Evolutionary conservation across 2,329 filamentous ascomycete species (phyloP).

Genomic region (Ascocoryne sarcoides): DNA sequence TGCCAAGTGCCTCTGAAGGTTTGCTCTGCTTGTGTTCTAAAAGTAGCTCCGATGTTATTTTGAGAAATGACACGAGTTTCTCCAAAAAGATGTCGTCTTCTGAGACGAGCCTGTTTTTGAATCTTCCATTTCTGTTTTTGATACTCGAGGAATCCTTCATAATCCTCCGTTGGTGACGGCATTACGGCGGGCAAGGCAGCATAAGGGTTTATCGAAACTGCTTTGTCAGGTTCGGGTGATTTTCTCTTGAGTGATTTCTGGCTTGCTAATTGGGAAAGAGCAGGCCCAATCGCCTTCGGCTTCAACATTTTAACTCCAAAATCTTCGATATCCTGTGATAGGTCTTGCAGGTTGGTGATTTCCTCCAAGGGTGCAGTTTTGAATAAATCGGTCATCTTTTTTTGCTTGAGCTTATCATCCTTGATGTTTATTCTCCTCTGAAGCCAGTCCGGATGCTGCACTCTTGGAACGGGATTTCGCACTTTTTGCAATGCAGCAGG

Average conservation of each 20-base stretch:
- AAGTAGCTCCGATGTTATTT: constrained; percentile 57
- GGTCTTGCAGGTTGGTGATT: constrained; percentile 55
- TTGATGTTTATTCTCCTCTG: constrained; percentile 89
- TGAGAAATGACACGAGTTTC: constrained; percentile 64
- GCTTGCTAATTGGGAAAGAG: constrained; percentile 34
- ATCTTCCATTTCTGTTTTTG: constrained; percentile 99
- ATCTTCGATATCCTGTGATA: constrained; percentile 68
- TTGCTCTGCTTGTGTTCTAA: constrained; percentile 85
- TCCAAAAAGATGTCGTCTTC: constrained; percentile 85
- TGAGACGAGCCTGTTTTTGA: constrained; percentile 79
- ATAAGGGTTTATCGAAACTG: constrained; percentile 66
- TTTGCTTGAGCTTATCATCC: constrained; percentile 96
- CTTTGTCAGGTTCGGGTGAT: constrained; percentile 53
- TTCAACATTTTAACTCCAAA: constrained; percentile 62
- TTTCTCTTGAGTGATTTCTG: constrained; percentile 63
- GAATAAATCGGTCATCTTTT: constrained; percentile 95
- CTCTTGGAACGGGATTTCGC: constrained; percentile 85
- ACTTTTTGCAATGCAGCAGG: constrained; percentile 93
- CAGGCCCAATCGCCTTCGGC: constrained; percentile 47
- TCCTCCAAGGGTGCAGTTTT: constrained; percentile 63
- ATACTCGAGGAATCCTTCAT: constrained; percentile 78
- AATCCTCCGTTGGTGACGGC: constrained; percentile 80
- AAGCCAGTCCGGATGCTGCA: constrained; percentile 93
- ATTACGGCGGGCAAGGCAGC: constrained; percentile 73
- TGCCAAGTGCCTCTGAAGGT: constrained; percentile 94